These are phyloP conservation scores for Trichoderma citrinoviride DNA, from an alignment of 2,329 filamentous ascomycete genomes.

Conservation along the genomic window DNA sequence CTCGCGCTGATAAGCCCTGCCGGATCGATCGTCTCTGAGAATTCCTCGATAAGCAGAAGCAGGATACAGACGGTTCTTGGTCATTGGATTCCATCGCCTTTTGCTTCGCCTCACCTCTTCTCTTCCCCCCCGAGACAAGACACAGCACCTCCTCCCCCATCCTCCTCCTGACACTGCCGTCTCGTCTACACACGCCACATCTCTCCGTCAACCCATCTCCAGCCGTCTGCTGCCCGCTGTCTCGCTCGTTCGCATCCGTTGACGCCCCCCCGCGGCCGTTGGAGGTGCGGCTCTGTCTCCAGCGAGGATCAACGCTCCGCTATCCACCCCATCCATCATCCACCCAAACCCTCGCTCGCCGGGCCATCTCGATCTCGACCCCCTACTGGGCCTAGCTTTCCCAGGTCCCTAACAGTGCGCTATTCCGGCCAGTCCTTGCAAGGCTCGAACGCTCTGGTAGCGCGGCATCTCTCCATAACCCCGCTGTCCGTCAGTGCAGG, in stretches of 20 bases:
- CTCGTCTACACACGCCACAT: too few species aligned
- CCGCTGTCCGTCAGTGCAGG: conserved; percentile 15
- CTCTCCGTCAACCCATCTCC: background rate
- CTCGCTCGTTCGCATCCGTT: background rate
- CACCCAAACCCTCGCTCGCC: conserved; percentile 6
- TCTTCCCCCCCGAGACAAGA: too few species aligned
- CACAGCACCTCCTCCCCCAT: too few species aligned
- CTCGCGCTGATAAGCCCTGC: background rate
- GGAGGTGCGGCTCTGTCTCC: background rate
- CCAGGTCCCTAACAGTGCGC: conserved; percentile 1
- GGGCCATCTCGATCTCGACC: conserved; percentile 21
- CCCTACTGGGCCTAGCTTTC: conserved; percentile 6
- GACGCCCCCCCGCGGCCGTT: conserved; percentile 12
- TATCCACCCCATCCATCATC: conserved; percentile 13
- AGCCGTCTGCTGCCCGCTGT: background rate
- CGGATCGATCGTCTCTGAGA: background rate
- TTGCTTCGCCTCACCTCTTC: too few species aligned
- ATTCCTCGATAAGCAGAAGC: too few species aligned
- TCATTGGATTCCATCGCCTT: too few species aligned
- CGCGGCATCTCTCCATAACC: conserved; percentile 15
- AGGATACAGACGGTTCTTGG: too few species aligned
- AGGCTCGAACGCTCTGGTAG: background rate
- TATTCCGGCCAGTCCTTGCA: background rate
- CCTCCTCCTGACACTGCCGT: too few species aligned
- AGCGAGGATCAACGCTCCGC: conserved; percentile 18